Evolutionary conservation across 768 basidiomycete genomes (phyloP), one percentile per base, ranked within the genome.

Genomic region (Saitozyma sp.): DNA sequence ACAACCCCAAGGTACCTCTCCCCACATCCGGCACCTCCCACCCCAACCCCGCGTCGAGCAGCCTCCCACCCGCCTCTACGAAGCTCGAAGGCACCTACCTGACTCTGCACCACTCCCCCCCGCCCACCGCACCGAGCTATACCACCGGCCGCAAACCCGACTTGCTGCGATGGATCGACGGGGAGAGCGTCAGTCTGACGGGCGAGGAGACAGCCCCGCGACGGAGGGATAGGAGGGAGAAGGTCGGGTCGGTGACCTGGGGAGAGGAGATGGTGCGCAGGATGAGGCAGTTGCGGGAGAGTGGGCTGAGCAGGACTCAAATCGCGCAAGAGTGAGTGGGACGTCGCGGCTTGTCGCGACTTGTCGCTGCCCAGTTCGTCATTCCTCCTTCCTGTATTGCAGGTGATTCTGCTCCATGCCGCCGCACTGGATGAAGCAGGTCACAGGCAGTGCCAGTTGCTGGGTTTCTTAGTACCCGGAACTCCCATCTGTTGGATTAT

Each of bases 21-120:
- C 76, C 73, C 11, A 73, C 76, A 51, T 64, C 72, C 0, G 76
- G 76, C 37, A 78, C 76, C 7, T 76, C 74, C 16, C 66, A 62
- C 56, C 69, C 66, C 0, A 56, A 62, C n/a, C 17, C 61, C 10
- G 13, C 54, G 9, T n/a, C 53, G 45, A 57, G 48, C n/a, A 59
- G 43, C 38, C 37, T 55, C 14, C 52, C 63, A 2, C 54, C 57
- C 13, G 14, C 19, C 5, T 43, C 61, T 8, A 43, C 59, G 10
- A 2, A 19, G 41, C 58, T 75, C 14, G 42, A 52, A 29, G 65
- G 65, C 50, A 48, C 71, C 37, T 60, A 59, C 1, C 41, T 77
- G 45, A 70, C 66, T 42, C 68, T 78, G 46, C 75, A 78, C 49
- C 70, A 79, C 54, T 70, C 75, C 3, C 78, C 78, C 8, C 76